Base-by-base conservation (phyloP, 345 rosid species). In the Chamaenerion angustifolium region DNA sequence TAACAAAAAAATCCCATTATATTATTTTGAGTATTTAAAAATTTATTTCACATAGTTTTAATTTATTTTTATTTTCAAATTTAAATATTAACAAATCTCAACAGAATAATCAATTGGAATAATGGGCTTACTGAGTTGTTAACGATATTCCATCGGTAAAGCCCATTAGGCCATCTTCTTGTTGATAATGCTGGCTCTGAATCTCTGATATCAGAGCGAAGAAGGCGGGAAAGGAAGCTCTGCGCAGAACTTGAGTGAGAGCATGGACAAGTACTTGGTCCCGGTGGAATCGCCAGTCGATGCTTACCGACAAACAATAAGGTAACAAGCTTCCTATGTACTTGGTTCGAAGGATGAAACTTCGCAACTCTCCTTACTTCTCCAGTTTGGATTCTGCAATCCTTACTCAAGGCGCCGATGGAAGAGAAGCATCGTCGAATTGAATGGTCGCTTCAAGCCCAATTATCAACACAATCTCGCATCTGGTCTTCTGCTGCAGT, bases 361-460 rank as follows among this genome's bases (percentile, higher is more conserved):
- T 16, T 50, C 6, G 41, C 14, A 16, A 4, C 52, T n/a, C n/a
- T 42, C 18, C 8, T 16, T 16, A 11, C 15, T 19, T 8, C 42
- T 40, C 51, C 14, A 18, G 12, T 9, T 41, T 19, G 14, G 37
- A 16, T 0, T 40, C 18, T 27, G 41, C 17, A 46, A 4, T 40
- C 42, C 25, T 9, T 12, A 2, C 15, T 15, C 4, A 46, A 66
- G 82, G 62, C 59, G 48, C 19, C 72, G 53, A 56, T 79, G 95
- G 95, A 68, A 62, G 67, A 64, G 86, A 67, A 76, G 77, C 59
- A 10, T 53, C 9, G 51, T 76, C 56, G 90, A 92, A 56, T 52
- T 92, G 73, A 69, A 55, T 4, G 98, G 95, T 19, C 69, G 81
- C 48, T 46, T 77, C 10, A 68, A 65, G 7, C 57, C 82, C 21